These are phyloP conservation scores for Lachancea cidri DNA, from an alignment of 805 yeast species.

Conservation along the genomic window DNA sequence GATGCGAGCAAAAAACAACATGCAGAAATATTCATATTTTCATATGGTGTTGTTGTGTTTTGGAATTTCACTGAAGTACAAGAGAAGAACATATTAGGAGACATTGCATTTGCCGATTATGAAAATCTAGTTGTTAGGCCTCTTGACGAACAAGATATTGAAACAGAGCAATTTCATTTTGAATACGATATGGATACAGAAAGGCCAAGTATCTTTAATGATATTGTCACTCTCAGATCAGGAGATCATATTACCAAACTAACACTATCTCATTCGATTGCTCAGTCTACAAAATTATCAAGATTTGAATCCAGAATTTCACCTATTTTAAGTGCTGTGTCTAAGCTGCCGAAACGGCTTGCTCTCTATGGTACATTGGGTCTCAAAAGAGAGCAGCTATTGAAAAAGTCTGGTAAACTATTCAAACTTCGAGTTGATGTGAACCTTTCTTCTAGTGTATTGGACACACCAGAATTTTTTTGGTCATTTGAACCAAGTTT, in stretches of 20 bases:
- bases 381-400: slow-evolving; percentile 72
- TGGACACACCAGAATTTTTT: slow-evolving; percentile 94
- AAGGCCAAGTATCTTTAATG: slow-evolving; percentile 79
- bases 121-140: slow-evolving; percentile 63
- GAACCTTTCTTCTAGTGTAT: slow-evolving; percentile 79
- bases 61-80: slow-evolving; percentile 94
- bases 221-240: slow-evolving; percentile 83
- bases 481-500: slow-evolving; percentile 96
- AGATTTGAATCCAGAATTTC: slow-evolving; percentile 91
- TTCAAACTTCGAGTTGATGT: slow-evolving; percentile 92
- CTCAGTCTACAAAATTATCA: slow-evolving; percentile 89
- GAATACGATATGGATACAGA: slow-evolving; percentile 51
- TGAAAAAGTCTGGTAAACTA: slow-evolving; percentile 84
- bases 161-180: slow-evolving; percentile 67
- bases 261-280: slow-evolving; percentile 93
- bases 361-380: slow-evolving; percentile 90
- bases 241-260: slow-evolving; percentile 91
- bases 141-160: slow-evolving; percentile 81
- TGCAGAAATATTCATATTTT: slow-evolving; percentile 85
- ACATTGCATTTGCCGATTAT: slow-evolving; percentile 54
- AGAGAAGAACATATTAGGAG: slow-evolving; percentile 91
- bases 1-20: slow-evolving; percentile 34
- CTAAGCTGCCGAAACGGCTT: slow-evolving; percentile 82
- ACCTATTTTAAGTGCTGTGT: slow-evolving; percentile 72
- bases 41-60: slow-evolving; percentile 94